A percentile compares a stretch with the other conserved stretches of the same genome.
These are phyloP conservation scores for Pleurotus eryngii DNA, from an alignment of 768 basidiomycete genomes.

Conservation along the genomic window DNA sequence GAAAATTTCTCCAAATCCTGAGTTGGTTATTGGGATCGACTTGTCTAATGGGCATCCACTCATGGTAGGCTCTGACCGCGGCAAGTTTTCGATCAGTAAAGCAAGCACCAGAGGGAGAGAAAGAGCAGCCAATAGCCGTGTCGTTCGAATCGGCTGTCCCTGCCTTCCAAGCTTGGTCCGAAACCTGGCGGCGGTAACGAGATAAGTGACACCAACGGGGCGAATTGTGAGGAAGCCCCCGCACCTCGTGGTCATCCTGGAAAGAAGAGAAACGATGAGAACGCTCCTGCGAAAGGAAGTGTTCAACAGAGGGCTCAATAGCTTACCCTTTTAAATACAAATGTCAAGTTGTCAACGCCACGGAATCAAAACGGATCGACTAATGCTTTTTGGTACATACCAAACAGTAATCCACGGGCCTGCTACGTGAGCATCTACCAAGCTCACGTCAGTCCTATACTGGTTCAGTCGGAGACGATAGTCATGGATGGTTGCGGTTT, in stretches of 20 bases:
- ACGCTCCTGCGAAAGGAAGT: neutral
- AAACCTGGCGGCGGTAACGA: slow-evolving; percentile 11
- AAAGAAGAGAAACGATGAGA: neutral
- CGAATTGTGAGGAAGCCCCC: neutral
- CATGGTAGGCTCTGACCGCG: slow-evolving; percentile 30
- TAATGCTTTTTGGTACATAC: slow-evolving; percentile 22
- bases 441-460: slow-evolving; percentile 49
- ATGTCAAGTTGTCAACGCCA: neutral
- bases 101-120: slow-evolving; percentile 51
- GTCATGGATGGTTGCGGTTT: slow-evolving; percentile 54
- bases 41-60: slow-evolving; percentile 60
- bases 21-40: slow-evolving; percentile 52
- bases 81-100: slow-evolving; percentile 60
- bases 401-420: slow-evolving; percentile 58
- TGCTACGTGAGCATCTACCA: slow-evolving; percentile 44
- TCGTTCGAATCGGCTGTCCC: slow-evolving; percentile 56
- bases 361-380: neutral
- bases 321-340: slow-evolving; percentile 2
- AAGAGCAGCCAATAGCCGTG: slow-evolving; percentile 43
- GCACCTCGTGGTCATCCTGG: slow-evolving; percentile 51
- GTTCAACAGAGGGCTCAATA: neutral
- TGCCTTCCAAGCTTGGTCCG: slow-evolving; percentile 51
- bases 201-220: neutral
- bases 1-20: slow-evolving; percentile 61
- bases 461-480: slow-evolving; percentile 49